Percentiles rank a stretch among this genome's conserved stretches.
Conservation (phyloP, 805 yeast genomes). For the Wickerhamiella galacta region DNA sequence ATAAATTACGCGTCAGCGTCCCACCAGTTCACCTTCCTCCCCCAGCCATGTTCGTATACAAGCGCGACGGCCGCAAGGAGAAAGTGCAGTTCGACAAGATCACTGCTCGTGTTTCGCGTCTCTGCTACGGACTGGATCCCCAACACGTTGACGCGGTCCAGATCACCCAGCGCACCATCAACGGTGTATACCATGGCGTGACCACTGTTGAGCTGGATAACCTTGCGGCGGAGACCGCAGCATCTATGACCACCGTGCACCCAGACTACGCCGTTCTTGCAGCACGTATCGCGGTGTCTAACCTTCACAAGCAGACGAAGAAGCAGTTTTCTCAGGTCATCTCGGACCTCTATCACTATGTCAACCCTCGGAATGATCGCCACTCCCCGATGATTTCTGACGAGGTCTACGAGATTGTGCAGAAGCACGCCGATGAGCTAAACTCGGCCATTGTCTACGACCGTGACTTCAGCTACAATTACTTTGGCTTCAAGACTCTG, state of each 20-base stretch:
- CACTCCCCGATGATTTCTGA: constrained; percentile 59
- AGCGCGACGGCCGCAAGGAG: constrained; percentile 89
- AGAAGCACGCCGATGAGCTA: constrained; percentile 44
- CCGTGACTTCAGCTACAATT: constrained; percentile 64
- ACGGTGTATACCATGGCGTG: constrained; percentile 96
- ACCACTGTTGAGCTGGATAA: constrained; percentile 76
- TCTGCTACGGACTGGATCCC: constrained; percentile 87
- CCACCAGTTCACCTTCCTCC: background rate
- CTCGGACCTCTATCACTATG: constrained; percentile 53
- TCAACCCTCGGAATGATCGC: constrained; percentile 61
- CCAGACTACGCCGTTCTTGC: constrained; percentile 96
- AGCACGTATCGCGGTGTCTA: constrained; percentile 89
- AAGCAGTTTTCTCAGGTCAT: constrained; percentile 69
- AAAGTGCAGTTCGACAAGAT: constrained; percentile 92
- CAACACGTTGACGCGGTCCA: constrained; percentile 88
- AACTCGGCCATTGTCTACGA: constrained; percentile 59
- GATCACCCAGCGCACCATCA: constrained; percentile 85
- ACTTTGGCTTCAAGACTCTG: constrained; percentile 84
- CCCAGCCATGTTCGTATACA: constrained; percentile 56
- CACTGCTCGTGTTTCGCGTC: constrained; percentile 84
- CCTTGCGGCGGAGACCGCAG: constrained; percentile 91
- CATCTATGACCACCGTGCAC: constrained; percentile 91
- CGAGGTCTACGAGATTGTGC: constrained; percentile 45
- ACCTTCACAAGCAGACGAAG: constrained; percentile 86
- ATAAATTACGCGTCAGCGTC: constrained; percentile 1